phyloP scores from a whole-genome alignment of 345 rosid species.

The Noccaea caerulescens region DNA sequence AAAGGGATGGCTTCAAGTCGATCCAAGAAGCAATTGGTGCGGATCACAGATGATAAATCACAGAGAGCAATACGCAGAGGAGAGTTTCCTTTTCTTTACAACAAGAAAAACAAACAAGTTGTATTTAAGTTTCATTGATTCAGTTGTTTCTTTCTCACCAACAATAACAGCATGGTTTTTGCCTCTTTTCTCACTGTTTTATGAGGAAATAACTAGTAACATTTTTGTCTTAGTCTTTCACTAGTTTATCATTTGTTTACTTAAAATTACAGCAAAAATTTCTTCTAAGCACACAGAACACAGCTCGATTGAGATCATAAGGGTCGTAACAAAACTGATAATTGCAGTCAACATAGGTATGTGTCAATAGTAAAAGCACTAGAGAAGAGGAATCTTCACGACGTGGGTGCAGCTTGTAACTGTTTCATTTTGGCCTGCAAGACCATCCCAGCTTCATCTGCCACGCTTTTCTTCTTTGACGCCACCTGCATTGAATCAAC shows the following conservation, averaged over 20 bases:
- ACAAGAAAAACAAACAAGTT: constrained; percentile 11
- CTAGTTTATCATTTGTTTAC: not conserved
- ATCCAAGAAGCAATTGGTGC: constrained; percentile 86
- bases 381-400: constrained; percentile 20
- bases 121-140: constrained; percentile 32
- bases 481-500: constrained; percentile 66
- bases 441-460: constrained; percentile 81
- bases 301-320: constrained; percentile 3
- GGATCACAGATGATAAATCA: constrained; percentile 60
- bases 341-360: not conserved
- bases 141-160: constrained; percentile 20
- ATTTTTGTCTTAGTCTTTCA: not conserved
- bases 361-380: not conserved
- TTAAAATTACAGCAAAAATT: constrained; percentile 12
- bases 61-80: constrained; percentile 23
- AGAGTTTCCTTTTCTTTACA: not conserved
- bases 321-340: not conserved
- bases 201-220: constrained; percentile 23
- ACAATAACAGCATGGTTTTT: not conserved
- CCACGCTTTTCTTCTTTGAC: constrained; percentile 78
- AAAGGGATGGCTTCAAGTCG: constrained; percentile 92
- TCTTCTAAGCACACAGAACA: constrained; percentile 8
- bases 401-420: constrained; percentile 49
- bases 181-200: constrained; percentile 4
- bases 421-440: constrained; percentile 79